These are phyloP conservation scores for Desmodesmus armatus DNA, from an alignment of 139 green algal species.

Conservation along the genomic window DNA sequence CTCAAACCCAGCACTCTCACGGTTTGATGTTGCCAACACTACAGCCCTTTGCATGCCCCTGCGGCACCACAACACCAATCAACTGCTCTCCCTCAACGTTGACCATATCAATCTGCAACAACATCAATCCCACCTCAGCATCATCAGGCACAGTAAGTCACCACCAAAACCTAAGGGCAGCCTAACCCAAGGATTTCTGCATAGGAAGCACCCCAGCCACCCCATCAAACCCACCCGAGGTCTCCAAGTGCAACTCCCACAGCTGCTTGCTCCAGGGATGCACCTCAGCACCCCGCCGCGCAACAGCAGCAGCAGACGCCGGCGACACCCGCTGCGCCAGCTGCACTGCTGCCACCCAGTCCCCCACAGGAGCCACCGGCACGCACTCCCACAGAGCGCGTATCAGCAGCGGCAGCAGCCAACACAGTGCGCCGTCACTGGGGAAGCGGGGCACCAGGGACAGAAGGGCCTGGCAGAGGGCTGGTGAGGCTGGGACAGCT, in stretches of 20 bases:
- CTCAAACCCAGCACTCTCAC: not conserved
- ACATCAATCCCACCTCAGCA: not conserved
- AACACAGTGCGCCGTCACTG: not conserved
- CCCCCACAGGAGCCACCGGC: slow-evolving; percentile 9
- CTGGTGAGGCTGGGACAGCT: not conserved
- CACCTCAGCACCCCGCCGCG: not conserved
- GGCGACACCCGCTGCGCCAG: not conserved
- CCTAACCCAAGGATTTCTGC: not conserved
- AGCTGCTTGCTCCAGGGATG: slow-evolving; percentile 28
- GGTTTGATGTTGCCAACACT: not conserved
- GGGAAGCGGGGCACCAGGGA: not conserved
- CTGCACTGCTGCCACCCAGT: slow-evolving; percentile 1
- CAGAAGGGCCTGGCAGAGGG: slow-evolving; percentile 20
- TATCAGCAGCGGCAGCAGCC: slow-evolving; percentile 4
- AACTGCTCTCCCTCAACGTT: no score
- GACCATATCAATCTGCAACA: not conserved
- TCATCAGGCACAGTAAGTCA: not conserved
- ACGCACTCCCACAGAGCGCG: not conserved
- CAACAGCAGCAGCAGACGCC: slow-evolving; percentile 5
- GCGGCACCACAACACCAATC: no score
- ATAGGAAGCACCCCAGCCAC: not conserved
- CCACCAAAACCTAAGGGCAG: not conserved
- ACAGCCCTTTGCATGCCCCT: not conserved
- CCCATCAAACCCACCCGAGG: not conserved
- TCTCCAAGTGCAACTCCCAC: slow-evolving; percentile 33